Evolutionary conservation across 2,329 filamentous ascomycete species (phyloP), one percentile per base, ranked within the genome.

Genomic region (Fusarium algeriense): DNA sequence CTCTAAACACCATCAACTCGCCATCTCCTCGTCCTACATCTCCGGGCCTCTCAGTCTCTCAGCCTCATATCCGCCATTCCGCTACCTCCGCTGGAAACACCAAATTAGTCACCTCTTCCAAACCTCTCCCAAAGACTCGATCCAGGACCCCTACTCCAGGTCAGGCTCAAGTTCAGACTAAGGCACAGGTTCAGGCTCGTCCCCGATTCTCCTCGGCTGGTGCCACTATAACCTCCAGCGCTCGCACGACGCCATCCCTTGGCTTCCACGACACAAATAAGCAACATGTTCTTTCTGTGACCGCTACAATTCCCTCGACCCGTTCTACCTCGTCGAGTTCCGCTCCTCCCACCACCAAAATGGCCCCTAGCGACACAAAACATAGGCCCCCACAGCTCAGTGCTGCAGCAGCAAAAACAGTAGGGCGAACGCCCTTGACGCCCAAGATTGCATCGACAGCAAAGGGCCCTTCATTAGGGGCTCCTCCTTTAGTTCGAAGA

Each of bases 341-440:
- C 60, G 67, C 70, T 46, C 64, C 71, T 49, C 60, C 63, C 28
- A 38, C 44, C 49, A 32, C 67, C 58, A 81, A 76, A 52, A 81
- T 82, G 79, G 79, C 84, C 78, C 84, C 88, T 78, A 85, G 88
- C 70, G 83, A 82, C 81, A 86, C 85, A 73, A 85, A 86, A 78
- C 88, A 90, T 43, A 86, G 92, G 77, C 91, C 91, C 83, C 92
- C 93, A 57, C 87, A 90, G 64, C 88, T 94, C 76, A 88, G 86
- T 80, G 86, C 91, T 70, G 84, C 89, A 48, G 88, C 86, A 49
- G 84, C 87, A 74, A 85, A 90, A 87, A 79, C 80, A 75, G 71
- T 83, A 76, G 83, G 80, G 71, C 83, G 85, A 65, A 75, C 82
- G 35, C 87, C 87, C 59, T 75, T 88, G 75, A 88, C 85, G 4